Base-by-base conservation (phyloP, 2,329 filamentous ascomycete genomes). In the Aureobasidium sp. region DNA sequence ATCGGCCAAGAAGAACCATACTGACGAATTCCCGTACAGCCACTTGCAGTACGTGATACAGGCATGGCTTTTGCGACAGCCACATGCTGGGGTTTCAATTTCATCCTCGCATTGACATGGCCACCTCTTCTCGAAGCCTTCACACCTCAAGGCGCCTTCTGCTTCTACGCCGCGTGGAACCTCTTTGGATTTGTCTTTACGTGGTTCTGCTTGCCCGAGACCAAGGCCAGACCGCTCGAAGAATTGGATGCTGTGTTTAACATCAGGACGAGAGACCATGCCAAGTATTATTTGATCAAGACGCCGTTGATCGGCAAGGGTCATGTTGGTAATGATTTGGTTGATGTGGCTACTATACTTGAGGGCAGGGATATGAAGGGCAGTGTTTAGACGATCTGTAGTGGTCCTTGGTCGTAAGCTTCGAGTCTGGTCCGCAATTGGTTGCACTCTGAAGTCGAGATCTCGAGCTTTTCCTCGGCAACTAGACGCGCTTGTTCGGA, bases 101-200 rank as follows among this genome's bases (percentile, higher is more conserved):
- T 75, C 68, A 70, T 75, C 62, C 69, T 76, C 84, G 85, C 74
- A 82, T 84, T 10, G 79, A 79, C n/a, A 1, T 88, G 84, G 83
- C 84, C 84, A 0, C 79, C 80, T 0, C 71, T 87, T 5, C 75
- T 80, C 7, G 74, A 75, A 1, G 80, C 82, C 0, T 85, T 87
- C 66, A 82, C 77, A 0, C 74, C 78, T 0, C 82, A 84, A 51
- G 85, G 85, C 7, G 85, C 81, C 0, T 87, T 88, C 68, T 81
- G 81, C 13, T 88, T 85, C 81, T 89, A 89, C 71, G 87, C 85
- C 0, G 83, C 77, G 0, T 87, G 85, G 79, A 88, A 87, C 72
- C 68, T 87, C 25, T 80, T 88, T 53, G 85, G 84, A 20, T 63
- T 86, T 74, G 75, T 82, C 69, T 77, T 79, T 73, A 68, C 81